Percentiles rank a stretch among this genome's conserved stretches.
Conservation (phyloP, 306 rosid species). For the Corylus americana region DNA sequence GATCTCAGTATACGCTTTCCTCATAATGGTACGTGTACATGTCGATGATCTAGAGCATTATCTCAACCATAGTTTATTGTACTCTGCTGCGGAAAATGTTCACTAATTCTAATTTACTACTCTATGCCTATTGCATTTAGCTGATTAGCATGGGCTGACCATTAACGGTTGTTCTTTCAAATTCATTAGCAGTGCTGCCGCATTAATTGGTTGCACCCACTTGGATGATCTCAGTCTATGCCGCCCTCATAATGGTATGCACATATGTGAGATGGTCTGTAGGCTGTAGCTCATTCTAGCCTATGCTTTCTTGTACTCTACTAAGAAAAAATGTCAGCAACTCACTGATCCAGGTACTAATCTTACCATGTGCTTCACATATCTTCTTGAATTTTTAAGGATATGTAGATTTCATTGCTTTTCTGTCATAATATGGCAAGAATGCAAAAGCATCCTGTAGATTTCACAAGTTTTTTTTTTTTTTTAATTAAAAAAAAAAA, state of each 20-base stretch:
- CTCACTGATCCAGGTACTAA: conserved; percentile 7
- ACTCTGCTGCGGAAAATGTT: not conserved
- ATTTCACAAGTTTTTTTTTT: not conserved
- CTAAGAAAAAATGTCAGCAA: conserved; percentile 7
- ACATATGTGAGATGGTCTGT: not conserved
- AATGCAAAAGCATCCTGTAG: not conserved
- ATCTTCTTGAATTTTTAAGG: not conserved
- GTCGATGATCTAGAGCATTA: conserved; percentile 29
- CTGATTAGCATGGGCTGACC: not conserved
- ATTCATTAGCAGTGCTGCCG: too few relatives aligned
- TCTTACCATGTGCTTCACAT: not conserved
- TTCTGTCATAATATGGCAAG: not conserved
- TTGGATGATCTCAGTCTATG: not conserved
- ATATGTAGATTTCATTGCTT: conserved; percentile 13
- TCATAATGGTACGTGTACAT: conserved; percentile 21
- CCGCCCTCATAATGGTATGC: not conserved
- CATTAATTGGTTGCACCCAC: not conserved
- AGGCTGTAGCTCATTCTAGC: not conserved
- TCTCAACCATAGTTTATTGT: conserved; percentile 5
- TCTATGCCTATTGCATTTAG: not conserved
- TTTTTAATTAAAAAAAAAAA: not conserved
- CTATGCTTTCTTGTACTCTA: not conserved
- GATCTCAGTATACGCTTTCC: conserved; percentile 63
- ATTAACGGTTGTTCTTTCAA: not conserved
- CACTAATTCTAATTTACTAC: not conserved